Evolutionary conservation across 192 early-diverging fungal genomes (phyloP), one percentile per base, ranked within the genome.

Genomic region (Backusella morwellensis): DNA sequence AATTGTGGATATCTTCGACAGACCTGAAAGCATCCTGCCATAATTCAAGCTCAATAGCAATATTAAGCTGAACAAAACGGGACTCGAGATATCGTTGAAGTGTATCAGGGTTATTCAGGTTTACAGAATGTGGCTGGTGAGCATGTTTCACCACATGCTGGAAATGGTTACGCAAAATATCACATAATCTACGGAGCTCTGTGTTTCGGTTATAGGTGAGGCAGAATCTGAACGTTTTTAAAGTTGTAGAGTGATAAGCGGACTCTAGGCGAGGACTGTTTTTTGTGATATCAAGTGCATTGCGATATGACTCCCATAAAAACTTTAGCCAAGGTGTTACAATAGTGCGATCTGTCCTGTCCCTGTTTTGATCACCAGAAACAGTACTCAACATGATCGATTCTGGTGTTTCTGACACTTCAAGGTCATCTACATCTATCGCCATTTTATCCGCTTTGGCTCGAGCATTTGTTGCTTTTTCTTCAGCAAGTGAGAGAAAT

Each of bases 271-370:
- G 91, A 75, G 93, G 89, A 77, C 98, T 99, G 92, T 99, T 98
- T 78, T 96, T 88, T 82, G 98, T 83, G 72, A 96, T 95, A 77
- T 99, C 97, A 68, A 99, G 90, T 44, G 95, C 92, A 77, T 95
- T 99, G 70, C 97, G 89, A 87, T 99, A 99, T 21, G 94, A 92
- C 86, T 99, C 97, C 98, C 98, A 99, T 77, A 99, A 89, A 86
- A 99, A 98, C 87, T 96, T 96, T 72, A 99, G 87, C 96, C 97
- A 98, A 36, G 97, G 97, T 41, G 97, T 99, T 41, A 99, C 96
- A 38, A 98, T 93, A 77, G 95, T 95, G 72, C 96, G 94, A 83
- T 98, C 97, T 6, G 97, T 96, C 29, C 98, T 90, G 86, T 99
- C 97, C 86, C 95, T 96, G 86, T 86, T 91, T 81, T 95, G 94